Base-by-base conservation (phyloP, 208 protist species). In the Paratrypanosoma confusum region DNA sequence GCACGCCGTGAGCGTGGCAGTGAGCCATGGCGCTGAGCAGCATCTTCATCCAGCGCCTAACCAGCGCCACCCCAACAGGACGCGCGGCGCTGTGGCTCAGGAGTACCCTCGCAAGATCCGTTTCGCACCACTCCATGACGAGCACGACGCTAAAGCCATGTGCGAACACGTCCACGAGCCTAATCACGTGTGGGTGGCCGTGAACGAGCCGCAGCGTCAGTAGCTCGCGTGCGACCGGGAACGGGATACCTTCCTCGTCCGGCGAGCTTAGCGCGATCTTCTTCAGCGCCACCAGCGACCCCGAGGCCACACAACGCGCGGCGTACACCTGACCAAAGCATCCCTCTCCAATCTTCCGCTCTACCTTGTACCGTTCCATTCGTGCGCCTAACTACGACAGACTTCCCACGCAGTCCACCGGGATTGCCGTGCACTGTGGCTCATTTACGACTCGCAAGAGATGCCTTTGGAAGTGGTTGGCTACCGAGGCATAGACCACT, bases 51-150 rank as follows among this genome's bases (percentile, higher is more conserved):
- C 76, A 42, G 3, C 32, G 43, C 41, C 63, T 58, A 7, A 53
- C 61, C 1, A 28, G 18, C 2, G 17, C 13, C 5, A 55, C 16
- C 0, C 73, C 52, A 13, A 86, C 49, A 1, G 65, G 58, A 22
- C 50, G 44, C 8, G 33, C 36, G 5, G 58, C 23, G 17, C 39
- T 65, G 64, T 48, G 60, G n/a, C 18, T 34, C 10, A 50, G 35
- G 23, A 91, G 51, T 1, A 76, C 16, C 6, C 42, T 32, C 0
- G 63, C 70, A 14, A 89, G 57, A 48, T 86, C 75, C 13, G 56
- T 62, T n/a, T 43, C 34, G 49, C 77, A 89, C 13, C 65, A 59
- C 52, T 93, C 79, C 77, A 89, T 89, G 2, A 87, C 80, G 13
- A 93, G 16, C 16, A 65, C 73, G 33, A 93, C 50, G 35, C 61